phyloP scores from a whole-genome alignment of 2,329 filamentous ascomycete species.

The Apiospora pterosperma region DNA sequence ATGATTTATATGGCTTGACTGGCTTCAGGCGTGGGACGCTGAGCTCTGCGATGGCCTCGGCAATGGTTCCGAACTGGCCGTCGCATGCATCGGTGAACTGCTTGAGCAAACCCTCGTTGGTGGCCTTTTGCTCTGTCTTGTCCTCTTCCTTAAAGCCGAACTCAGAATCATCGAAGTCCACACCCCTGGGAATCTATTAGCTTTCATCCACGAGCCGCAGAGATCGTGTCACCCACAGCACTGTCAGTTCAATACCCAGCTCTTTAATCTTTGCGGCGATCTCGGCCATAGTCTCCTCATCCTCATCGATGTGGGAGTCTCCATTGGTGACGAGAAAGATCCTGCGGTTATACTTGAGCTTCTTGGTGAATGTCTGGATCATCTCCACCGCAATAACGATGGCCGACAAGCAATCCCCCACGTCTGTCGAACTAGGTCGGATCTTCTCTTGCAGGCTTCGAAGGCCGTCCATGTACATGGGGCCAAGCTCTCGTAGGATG shows the following conservation, averaged over 20 bases:
- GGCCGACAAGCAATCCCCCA: constrained; percentile 84
- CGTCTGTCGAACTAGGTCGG: constrained; percentile 62
- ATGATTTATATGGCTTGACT: constrained; percentile 73
- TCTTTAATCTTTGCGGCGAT: constrained; percentile 74
- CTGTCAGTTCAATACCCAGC: constrained; percentile 70
- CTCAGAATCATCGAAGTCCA: constrained; percentile 90
- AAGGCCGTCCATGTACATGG: constrained; percentile 64
- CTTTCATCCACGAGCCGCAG: neutral
- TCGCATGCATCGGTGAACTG: constrained; percentile 64
- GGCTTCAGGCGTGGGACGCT: constrained; percentile 73
- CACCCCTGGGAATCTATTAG: constrained; percentile 53
- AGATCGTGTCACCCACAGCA: constrained; percentile 60
- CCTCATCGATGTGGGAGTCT: constrained; percentile 62
- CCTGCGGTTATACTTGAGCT: constrained; percentile 75
- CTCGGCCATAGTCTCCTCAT: constrained; percentile 59
- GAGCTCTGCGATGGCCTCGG: constrained; percentile 79
- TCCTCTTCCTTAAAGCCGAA: constrained; percentile 91
- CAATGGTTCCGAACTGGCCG: constrained; percentile 78
- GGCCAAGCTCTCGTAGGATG: constrained; percentile 66
- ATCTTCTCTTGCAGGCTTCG: constrained; percentile 61
- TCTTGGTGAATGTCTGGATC: constrained; percentile 76
- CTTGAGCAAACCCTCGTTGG: constrained; percentile 69
- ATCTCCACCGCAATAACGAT: constrained; percentile 83
- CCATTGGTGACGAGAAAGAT: constrained; percentile 88
- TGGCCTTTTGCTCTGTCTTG: constrained; percentile 69